Evolutionary conservation across 1,139 yeast genomes (phyloP), one percentile per base, ranked within the genome.

Genomic region (Saccharomycopsis phalli): DNA sequence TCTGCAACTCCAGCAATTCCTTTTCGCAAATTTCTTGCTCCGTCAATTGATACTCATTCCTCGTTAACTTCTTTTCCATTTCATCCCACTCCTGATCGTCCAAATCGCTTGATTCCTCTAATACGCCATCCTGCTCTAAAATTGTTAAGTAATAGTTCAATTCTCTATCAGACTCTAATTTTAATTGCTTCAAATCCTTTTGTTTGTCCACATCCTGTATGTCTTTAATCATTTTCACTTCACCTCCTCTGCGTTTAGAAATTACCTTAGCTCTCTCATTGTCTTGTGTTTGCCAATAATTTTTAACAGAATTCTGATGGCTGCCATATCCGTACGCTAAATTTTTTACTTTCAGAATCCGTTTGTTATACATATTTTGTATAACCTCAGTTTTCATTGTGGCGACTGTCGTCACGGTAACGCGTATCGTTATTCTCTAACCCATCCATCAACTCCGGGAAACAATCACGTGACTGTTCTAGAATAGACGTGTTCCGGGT

Each of bases 1-100:
- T 34, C 29, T 41, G 40, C 16, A 41, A 16, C 21, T 41, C 45
- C 28, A 20, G 20, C 4, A 39, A n/a, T 20, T 41, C 45, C 18
- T 31, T 29, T 11, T 39, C 33, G 14, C 31, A 29, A 4, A 31
- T 21, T 29, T 37, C 42, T n/a, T n/a, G 17, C 19, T 36, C 40
- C 2, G 37, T 30, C 13, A 40, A 31, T 11, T 31, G 13, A 10
- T 35, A 18, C 21, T 13, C 14, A 26, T 26, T 26, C 29, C n/a
- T 14, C 8, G 7, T 26, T 5, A 4, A 10, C 13, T 26, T n/a
- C 5, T n/a, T 26, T 14, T 26, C 29, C 5, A 4, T 14, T 26
- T 6, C 29, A 4, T 26, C 29, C 29, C 29, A 26, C 14, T 10
- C 8, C 29, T 10, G 29, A n/a, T 26, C 29, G 13, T 26, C 29